Conservation (phyloP, 1,139 yeast species). For the Nakaseomyces sp. region DNA sequence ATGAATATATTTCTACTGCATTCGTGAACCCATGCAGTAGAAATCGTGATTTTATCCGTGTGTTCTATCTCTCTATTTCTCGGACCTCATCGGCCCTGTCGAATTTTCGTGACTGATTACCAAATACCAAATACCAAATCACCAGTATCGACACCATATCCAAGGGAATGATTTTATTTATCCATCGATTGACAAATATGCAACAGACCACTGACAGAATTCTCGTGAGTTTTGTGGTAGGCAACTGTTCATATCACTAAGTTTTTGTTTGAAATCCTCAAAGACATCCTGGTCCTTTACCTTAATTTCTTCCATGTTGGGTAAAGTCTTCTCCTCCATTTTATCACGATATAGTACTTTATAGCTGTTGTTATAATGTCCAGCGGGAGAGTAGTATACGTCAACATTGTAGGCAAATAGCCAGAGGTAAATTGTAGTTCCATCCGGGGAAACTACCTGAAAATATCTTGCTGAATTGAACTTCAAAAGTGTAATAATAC, state of each 20-base stretch:
- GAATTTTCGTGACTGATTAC: too few species aligned
- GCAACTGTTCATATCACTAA: constrained; percentile 9
- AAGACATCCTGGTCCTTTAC: constrained; percentile 12
- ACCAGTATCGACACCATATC: too few species aligned
- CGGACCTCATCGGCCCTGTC: too few species aligned
- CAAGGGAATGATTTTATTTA: too few species aligned
- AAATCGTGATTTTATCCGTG: too few species aligned
- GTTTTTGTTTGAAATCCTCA: constrained; percentile 11
- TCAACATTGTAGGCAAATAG: constrained; percentile 22
- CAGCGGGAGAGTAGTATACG: constrained; percentile 12
- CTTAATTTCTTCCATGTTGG: constrained; percentile 17
- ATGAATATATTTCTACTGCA: too few species aligned
- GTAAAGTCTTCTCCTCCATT: constrained; percentile 6
- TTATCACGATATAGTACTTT: constrained; percentile 20
- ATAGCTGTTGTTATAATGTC: constrained; percentile 13
- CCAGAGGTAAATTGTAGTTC: constrained; percentile 16
- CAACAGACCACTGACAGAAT: constrained; percentile 20
- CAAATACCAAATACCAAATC: too few species aligned
- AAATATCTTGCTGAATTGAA: constrained; percentile 5
- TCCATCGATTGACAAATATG: constrained; percentile 13
- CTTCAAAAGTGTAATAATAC: background rate
- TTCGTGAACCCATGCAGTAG: too few species aligned
- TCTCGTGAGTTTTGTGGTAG: constrained; percentile 11
- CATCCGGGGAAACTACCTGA: background rate
- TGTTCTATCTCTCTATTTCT: too few species aligned